Base-by-base conservation (phyloP, 1,284 basidiomycete genomes). In the Bjerkandera adusta region DNA sequence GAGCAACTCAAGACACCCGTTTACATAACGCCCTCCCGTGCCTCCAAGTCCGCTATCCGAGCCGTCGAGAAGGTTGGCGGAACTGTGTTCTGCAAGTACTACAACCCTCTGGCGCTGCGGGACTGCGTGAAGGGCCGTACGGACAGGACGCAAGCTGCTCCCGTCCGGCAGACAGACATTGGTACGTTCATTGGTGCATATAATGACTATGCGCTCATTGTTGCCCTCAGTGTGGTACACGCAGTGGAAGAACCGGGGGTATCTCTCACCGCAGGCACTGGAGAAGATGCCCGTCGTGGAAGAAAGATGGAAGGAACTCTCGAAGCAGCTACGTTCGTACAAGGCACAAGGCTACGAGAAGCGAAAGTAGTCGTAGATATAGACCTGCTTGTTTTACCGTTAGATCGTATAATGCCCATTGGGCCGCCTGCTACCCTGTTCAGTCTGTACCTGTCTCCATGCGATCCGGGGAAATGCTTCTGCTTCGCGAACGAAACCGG, bases 21-120 rank as follows among this genome's bases (percentile, higher is more conserved):
- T 21, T 82, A 92, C 60, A 81, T 99, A 38, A 78, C 82, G 15
- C 81, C 94, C 25, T 92, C 93, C 3, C 78, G 90, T 49, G 96
- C 92, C 12, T 93, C 92, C 5, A 83, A 89, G 62, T 79, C 80
- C 39, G 95, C 96, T 1, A 93, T 97, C 43, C 67, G 79, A 41
- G 89, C 92, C 0, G 81, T 99, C 47, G 90, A 98, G 61, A 71
- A 71, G 8, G 76, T 75, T 3, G 92, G 94, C 13, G 97, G 96
- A 15, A 80, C 81, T 38, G 83, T 98, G 18, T 82, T 89, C 41
- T 95, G 93, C 70, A 86, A 92, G 58, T 97, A 93, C 66, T 96
- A 97, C 72, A 99, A 97, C 64, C 70, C 78, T 8, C 75, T 96
- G 39, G 85, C 89, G 1, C 73, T 99, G 40, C 77, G 83, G 32